Base-by-base conservation (phyloP, 495 filamentous ascomycete genomes). In the Aspergillus ellipticus region DNA sequence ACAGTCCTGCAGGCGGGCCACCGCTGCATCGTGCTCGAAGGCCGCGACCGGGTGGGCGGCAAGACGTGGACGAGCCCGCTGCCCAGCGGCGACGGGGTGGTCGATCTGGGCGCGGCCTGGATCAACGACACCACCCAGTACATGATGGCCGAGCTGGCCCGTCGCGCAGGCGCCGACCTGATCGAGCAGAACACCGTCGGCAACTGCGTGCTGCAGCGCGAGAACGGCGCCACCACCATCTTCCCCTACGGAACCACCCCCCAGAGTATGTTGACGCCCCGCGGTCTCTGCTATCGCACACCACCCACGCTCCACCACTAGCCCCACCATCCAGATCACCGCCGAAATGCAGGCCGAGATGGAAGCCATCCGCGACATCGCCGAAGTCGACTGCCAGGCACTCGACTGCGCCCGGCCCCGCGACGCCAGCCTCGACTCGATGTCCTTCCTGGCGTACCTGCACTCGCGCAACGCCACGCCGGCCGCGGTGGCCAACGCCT, bases 101-200 rank as follows among this genome's bases (percentile, higher is more conserved):
- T 71, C 19, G 79, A 82, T 37, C 53, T 82, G 19, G 80, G 79
- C 3, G 79, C 74, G 1, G 76, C 76, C 4, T 82, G 79, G 79
- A 74, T 81, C 49, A 83, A 82, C 60, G 71, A 78, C 42, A 74
- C 68, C 2, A 79, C 69, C 39, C 81, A 84, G 55, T 61, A 51
- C 10, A 60, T 63, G 29, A 70, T 82, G 13, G 69, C 56, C 49
- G 60, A 55, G 0, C 56, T 78, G 8, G 71, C 70, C 1, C 56
- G 67, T 46, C 42, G 59, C 2, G 76, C 68, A 42, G 72, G 70
- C 0, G 55, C 73, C 7, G 71, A 81, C 28, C 51, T 75, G 2
- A 61, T 78, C n/a, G 59, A 66, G 49, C 79, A 82, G 59, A 72
- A 76, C 22, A 73, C 64, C 0, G 26, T 48, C 3, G 77, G 77